A percentile compares a stretch with the other conserved stretches of the same genome.
These are phyloP conservation scores for Cutaneotrichosporon daszewskae DNA, from an alignment of 1,284 basidiomycete species.

Conservation along the genomic window DNA sequence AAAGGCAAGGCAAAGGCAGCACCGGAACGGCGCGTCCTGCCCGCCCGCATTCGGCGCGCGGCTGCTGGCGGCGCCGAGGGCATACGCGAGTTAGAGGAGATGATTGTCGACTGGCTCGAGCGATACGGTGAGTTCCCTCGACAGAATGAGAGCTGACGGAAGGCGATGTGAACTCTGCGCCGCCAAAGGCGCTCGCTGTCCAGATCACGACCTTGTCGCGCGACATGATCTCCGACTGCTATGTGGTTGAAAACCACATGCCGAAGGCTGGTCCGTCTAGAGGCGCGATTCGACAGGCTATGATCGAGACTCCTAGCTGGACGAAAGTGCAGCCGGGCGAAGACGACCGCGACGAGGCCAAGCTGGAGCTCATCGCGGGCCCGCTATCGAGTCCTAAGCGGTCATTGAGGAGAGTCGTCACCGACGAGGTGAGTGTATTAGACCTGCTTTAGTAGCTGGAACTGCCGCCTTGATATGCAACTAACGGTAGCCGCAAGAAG, in stretches of 20 bases:
- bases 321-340: slow-evolving; percentile 31
- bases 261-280: slow-evolving; percentile 16
- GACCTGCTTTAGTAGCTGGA: too few species aligned
- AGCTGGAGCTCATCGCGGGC: slow-evolving; percentile 25
- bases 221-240: too few species aligned
- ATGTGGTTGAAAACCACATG: too few species aligned
- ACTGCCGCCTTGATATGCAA: neutral
- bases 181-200: slow-evolving; percentile 58
- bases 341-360: slow-evolving; percentile 41
- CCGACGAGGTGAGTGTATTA: slow-evolving; percentile 17
- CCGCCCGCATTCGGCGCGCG: slow-evolving; percentile 68
- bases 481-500: slow-evolving; percentile 54
- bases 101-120: slow-evolving; percentile 75
- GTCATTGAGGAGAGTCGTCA: slow-evolving; percentile 19
- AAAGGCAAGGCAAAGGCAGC: slow-evolving; percentile 2
- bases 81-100: slow-evolving; percentile 64
- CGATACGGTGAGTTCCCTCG: slow-evolving; percentile 60
- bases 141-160: neutral
- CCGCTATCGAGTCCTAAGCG: slow-evolving; percentile 26
- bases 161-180: slow-evolving; percentile 67
- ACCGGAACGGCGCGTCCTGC: slow-evolving; percentile 63
- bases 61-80: slow-evolving; percentile 57
- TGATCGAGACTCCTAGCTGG: slow-evolving; percentile 42
- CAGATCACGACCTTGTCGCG: slow-evolving; percentile 57
- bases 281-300: slow-evolving; percentile 6